These are phyloP conservation scores for Canna indica DNA, from an alignment of 176 grass and related monocot species.

Conservation along the genomic window DNA sequence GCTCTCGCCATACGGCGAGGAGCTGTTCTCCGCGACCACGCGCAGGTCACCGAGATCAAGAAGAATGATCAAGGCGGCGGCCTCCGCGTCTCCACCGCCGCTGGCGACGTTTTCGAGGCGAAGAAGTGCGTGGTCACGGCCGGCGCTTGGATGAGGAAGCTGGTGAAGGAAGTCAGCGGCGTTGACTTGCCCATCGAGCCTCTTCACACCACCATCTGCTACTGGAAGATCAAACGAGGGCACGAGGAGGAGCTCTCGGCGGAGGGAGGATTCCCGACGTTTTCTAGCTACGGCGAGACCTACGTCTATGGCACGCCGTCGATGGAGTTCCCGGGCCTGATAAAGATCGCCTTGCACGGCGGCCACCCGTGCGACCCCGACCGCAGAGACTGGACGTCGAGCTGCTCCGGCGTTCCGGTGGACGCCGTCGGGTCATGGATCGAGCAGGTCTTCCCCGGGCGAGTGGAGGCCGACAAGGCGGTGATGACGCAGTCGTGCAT, in stretches of 20 bases:
- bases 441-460: conserved; percentile 31
- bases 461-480: conserved; percentile 46
- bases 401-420: neutral
- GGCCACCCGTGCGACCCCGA: conserved; percentile 72
- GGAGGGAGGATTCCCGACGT: conserved; percentile 72
- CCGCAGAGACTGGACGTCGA: conserved; percentile 40
- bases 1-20: conserved; percentile 46
- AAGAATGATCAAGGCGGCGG: conserved; percentile 23
- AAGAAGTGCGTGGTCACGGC: conserved; percentile 38
- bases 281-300: conserved; percentile 63
- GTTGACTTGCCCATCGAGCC: conserved; percentile 52
- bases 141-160: conserved; percentile 47
- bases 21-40: conserved; percentile 45
- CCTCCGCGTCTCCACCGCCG: neutral
- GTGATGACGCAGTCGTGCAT: conserved; percentile 66
- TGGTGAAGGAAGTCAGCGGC: conserved; percentile 31
- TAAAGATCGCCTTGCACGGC: conserved; percentile 73
- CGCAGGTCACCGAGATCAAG: conserved; percentile 36
- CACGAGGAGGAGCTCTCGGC: conserved; percentile 32
- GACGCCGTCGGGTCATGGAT: conserved; percentile 48
- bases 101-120: conserved; percentile 17
- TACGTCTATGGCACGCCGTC: conserved; percentile 87
- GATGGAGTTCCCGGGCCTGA: conserved; percentile 70
- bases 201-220: conserved; percentile 55
- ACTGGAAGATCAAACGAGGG: conserved; percentile 64